Percentiles rank a stretch among this genome's conserved stretches.
phyloP scores from a whole-genome alignment of 495 filamentous ascomycete species.

The Daldinia bambusicola region DNA sequence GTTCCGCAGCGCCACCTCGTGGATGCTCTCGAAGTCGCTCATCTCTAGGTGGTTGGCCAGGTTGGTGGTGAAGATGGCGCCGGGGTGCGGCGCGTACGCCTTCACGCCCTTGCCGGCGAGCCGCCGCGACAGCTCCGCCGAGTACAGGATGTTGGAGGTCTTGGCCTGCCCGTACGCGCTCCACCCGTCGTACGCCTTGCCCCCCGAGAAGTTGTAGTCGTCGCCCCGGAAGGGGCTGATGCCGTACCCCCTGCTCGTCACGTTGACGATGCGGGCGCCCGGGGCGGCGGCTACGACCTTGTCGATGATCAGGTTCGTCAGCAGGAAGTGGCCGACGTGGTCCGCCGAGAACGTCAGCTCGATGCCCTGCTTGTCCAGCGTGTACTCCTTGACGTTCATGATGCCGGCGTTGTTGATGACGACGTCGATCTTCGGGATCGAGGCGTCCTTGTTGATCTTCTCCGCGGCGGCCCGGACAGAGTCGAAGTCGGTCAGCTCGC shows the following conservation, averaged over 20 bases:
- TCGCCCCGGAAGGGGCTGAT: conserved; percentile 57
- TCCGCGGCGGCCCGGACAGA: conserved; percentile 63
- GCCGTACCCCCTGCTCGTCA: conserved; percentile 55
- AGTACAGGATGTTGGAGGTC: conserved; percentile 68
- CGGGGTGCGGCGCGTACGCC: conserved; percentile 58
- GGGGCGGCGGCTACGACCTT: conserved; percentile 53
- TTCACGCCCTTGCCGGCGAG: conserved; percentile 45
- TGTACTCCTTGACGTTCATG: conserved; percentile 61
- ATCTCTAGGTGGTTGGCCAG: conserved; percentile 36
- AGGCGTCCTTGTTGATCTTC: conserved; percentile 53
- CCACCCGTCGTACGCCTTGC: conserved; percentile 54
- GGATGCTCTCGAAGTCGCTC: conserved; percentile 34
- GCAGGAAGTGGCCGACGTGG: conserved; percentile 68
- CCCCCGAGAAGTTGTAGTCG: conserved; percentile 61
- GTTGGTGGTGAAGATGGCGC: conserved; percentile 48
- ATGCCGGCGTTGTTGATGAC: conserved; percentile 77
- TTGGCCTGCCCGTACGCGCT: conserved; percentile 68
- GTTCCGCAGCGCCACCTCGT: conserved; percentile 46
- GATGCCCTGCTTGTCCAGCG: conserved; percentile 55
- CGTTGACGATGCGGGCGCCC: conserved; percentile 52
- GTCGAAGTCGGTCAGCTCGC: conserved; percentile 58
- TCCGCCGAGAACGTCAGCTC: conserved; percentile 69
- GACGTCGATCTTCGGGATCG: conserved; percentile 68
- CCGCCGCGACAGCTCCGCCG: conserved; percentile 58
- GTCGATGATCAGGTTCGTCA: conserved; percentile 64